phyloP scores from a whole-genome alignment of 2,329 filamentous ascomycete species.

The Parasarocladium wereldwijsianum region DNA sequence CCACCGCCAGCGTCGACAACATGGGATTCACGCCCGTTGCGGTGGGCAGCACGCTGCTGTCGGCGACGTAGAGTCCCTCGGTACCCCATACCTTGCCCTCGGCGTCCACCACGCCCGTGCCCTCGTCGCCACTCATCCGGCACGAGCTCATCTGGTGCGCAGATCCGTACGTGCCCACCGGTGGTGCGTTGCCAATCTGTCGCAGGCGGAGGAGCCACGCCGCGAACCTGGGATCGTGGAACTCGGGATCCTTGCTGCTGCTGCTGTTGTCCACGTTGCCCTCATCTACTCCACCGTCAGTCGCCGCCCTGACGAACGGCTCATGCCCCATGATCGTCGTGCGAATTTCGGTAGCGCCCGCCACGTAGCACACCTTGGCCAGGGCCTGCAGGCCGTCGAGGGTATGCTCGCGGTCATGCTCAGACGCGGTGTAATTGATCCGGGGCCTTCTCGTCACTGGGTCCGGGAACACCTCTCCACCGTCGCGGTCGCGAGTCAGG shows the following conservation, averaged over 20 bases:
- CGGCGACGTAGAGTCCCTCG: conserved; percentile 52
- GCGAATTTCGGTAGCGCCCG: conserved; percentile 70
- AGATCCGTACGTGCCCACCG: conserved; percentile 42
- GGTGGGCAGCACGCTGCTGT: conserved; percentile 62
- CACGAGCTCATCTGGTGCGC: conserved; percentile 75
- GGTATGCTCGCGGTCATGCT: conserved; percentile 57
- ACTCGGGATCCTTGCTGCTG: conserved; percentile 21
- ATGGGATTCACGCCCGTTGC: conserved; percentile 73
- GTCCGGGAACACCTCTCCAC: conserved; percentile 61
- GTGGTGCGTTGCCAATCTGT: conserved; percentile 31
- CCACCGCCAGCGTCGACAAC: conserved; percentile 60
- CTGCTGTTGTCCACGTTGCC: conserved; percentile 8
- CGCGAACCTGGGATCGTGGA: conserved; percentile 44
- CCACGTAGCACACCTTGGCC: conserved; percentile 63
- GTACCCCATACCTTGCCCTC: conserved; percentile 50
- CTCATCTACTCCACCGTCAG: conserved; percentile 7
- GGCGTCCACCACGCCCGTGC: conserved; percentile 42
- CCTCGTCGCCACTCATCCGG: conserved; percentile 46
- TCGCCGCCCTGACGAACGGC: conserved; percentile 37
- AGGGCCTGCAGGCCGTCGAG: conserved; percentile 57
- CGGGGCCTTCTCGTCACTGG: conserved; percentile 47
- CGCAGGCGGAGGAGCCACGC: conserved; percentile 42
- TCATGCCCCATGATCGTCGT: conserved; percentile 45
- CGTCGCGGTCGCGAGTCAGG: conserved; percentile 60
- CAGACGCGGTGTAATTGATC: conserved; percentile 56